Evolutionary conservation across 495 filamentous ascomycete genomes (phyloP).

Genomic region (Oidiodendron maius): DNA sequence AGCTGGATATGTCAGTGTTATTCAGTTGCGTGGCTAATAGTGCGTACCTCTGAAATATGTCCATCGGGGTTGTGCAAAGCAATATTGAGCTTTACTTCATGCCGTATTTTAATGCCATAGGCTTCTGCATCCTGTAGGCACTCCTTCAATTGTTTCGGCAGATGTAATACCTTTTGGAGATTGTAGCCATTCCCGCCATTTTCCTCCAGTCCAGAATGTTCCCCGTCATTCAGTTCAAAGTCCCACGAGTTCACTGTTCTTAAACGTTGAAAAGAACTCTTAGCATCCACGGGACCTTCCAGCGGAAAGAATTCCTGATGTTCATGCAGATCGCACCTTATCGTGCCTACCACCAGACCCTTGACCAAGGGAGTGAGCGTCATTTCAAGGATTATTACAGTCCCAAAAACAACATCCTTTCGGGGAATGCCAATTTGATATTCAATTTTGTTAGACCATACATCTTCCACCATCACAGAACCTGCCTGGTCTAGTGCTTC

Average conservation of each 20-base stretch:
- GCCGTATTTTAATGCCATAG: constrained; percentile 76
- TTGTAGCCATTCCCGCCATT: constrained; percentile 69
- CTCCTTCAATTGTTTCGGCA: constrained; percentile 69
- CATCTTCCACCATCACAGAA: constrained; percentile 87
- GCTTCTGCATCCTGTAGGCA: constrained; percentile 85
- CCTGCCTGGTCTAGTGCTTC: constrained; percentile 77
- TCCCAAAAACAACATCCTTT: constrained; percentile 89
- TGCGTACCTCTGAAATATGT: constrained; percentile 75
- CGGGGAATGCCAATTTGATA: constrained; percentile 85
- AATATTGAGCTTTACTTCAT: constrained; percentile 80
- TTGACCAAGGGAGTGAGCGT: constrained; percentile 79
- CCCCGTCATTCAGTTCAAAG: constrained; percentile 49
- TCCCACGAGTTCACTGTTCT: constrained; percentile 57
- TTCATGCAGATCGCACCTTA: constrained; percentile 71
- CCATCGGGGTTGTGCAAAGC: constrained; percentile 90
- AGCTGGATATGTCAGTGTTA: constrained; percentile 37
- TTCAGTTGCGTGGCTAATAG: background rate
- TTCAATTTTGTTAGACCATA: constrained; percentile 92
- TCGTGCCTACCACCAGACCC: constrained; percentile 72
- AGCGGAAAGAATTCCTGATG: constrained; percentile 59
- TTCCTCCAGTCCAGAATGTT: constrained; percentile 63
- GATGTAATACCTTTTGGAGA: constrained; percentile 57
- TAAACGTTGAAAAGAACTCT: constrained; percentile 53
- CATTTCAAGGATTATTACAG: constrained; percentile 71
- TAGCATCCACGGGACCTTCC: constrained; percentile 38